Base-by-base conservation (phyloP, 257 asterid genomes). In the Solanum paucissectum region DNA sequence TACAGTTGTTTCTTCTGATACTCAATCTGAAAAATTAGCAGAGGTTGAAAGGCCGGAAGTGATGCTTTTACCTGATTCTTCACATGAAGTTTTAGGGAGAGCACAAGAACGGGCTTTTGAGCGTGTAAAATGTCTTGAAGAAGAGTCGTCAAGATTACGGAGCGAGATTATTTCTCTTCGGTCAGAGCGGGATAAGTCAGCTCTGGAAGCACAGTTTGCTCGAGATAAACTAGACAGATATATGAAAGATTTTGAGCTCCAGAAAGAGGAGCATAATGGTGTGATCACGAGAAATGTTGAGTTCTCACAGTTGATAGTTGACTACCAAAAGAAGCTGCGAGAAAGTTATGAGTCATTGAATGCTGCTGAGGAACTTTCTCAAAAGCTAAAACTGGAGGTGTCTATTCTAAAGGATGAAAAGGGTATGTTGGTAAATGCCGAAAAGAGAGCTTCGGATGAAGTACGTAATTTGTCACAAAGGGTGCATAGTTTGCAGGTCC, bases 361-460 rank as follows among this genome's bases (percentile, higher is more conserved):
- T 88, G 93, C 95, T 66, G 90, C 98, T 33, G 93, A 93, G 91
- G 99, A 94, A 88, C 90, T 90, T 66, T 92, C 98, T 21, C 92
- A 92, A 73, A 95, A 94, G 90, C 89, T 95, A 64, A 91, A 92
- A 42, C 92, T 94, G 95, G 99, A 97, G 99, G 99, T 97, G 12
- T 91, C 98, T 64, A 81, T 94, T 87, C 87, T 94, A 89, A 95
- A 96, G 94, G 92, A 92, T 62, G 99, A 97, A 90, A 95, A 94
- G 91, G 98, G 94, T 89, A 89, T 93, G 89, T 87, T 94, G 83
- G 88, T 89, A 82, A 93, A 92, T 89, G 91, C 99, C n/a, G 99
- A 97, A 89, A 95, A 94, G 92, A 95, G 98, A 93, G 98, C 99
- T 62, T 92, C 92, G 74, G 98, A 95, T 89, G 99, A 95, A 93